phyloP scores from a whole-genome alignment of 345 rosid genomes.

The Ceriops tagal region DNA sequence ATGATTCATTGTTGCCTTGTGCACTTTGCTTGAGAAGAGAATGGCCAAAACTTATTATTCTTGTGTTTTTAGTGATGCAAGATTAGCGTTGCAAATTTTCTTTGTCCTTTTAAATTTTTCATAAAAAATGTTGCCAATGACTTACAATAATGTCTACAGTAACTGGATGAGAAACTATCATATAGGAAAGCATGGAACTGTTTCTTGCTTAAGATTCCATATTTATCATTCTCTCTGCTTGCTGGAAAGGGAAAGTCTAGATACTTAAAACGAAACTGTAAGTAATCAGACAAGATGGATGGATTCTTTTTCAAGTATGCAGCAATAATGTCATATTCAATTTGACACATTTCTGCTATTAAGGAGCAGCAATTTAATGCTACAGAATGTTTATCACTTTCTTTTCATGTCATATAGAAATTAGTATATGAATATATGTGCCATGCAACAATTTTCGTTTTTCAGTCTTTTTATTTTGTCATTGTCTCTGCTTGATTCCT shows the following conservation, averaged over 20 bases:
- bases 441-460: not conserved
- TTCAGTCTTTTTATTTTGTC: not conserved
- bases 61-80: too few species aligned
- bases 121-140: too few species aligned
- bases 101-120: too few species aligned
- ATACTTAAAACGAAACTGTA: too few species aligned
- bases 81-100: too few species aligned
- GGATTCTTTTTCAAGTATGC: not conserved
- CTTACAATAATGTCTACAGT: not conserved
- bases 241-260: not conserved
- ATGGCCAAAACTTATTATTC: not conserved
- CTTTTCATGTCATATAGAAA: not conserved
- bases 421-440: not conserved
- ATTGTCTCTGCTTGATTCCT: not conserved
- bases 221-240: not conserved
- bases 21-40: not conserved
- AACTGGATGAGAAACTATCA: not conserved
- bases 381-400: not conserved
- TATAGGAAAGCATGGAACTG: not conserved
- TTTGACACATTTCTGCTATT: not conserved
- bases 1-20: slow-evolving; percentile 1
- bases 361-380: not conserved
- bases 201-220: not conserved
- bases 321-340: not conserved
- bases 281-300: not conserved